These are phyloP conservation scores for Alternaria burnsii DNA, from an alignment of 2,329 filamentous ascomycete species.

Conservation along the genomic window DNA sequence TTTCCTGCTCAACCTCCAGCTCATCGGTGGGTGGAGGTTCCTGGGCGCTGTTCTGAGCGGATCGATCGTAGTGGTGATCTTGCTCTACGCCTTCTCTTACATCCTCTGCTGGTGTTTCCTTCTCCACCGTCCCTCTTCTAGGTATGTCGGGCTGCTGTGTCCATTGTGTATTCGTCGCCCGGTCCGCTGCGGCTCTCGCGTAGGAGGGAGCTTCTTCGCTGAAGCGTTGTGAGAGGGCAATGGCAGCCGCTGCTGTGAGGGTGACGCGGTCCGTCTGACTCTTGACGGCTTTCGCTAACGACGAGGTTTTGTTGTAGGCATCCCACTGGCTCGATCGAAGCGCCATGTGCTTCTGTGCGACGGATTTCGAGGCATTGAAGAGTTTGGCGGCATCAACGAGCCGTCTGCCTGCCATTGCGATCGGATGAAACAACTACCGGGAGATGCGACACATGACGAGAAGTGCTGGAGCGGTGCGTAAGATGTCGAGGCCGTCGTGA, in stretches of 20 bases:
- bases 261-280: constrained; percentile 68
- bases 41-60: constrained; percentile 52
- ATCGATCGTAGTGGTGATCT: constrained; percentile 60
- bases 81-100: constrained; percentile 56
- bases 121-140: constrained; percentile 41
- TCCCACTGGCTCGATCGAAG: constrained; percentile 70
- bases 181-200: constrained; percentile 33
- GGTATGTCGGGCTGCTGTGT: constrained; percentile 38
- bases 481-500: constrained; percentile 13
- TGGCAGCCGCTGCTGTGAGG: constrained; percentile 67
- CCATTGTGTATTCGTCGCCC: constrained; percentile 27
- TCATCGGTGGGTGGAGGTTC: constrained; percentile 51
- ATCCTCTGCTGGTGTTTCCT: constrained; percentile 22
- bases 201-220: constrained; percentile 58
- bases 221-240: constrained; percentile 66
- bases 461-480: constrained; percentile 4
- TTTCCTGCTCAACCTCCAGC: constrained; percentile 57
- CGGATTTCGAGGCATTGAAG: constrained; percentile 57
- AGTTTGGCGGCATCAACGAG: constrained; percentile 62
- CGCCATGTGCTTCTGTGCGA: constrained; percentile 63
- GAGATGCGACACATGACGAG: constrained; percentile 24
- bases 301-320: constrained; percentile 70
- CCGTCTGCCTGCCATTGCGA: constrained; percentile 60
- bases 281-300: constrained; percentile 69
- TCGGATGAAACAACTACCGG: constrained; percentile 25